Evolutionary conservation across 371 early-diverging fungal species (phyloP), one percentile per base, ranked within the genome.

Genomic region (Mortierella sp.): DNA sequence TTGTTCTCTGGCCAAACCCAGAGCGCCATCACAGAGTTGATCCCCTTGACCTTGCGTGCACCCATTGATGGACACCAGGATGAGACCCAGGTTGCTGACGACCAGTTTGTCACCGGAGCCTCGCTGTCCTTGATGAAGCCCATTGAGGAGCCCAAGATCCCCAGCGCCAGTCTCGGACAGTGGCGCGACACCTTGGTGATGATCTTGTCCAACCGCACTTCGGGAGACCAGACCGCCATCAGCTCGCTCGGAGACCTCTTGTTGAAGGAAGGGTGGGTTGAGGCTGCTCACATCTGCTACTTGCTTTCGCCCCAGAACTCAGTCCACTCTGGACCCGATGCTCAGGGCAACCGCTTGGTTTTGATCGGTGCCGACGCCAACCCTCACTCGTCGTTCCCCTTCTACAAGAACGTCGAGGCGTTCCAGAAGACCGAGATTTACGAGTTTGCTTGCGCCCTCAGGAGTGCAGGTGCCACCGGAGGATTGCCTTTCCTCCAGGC

Each of bases 221-320:
- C 94, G 1, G 93, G 95, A 7, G 97, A 97, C 86, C 81, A 89
- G 43, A 90, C 89, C 3, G 96, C 95, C 0, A 91, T 98, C 41
- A 87, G 92, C 32, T 90, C 92, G 12, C 83, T 98, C 38, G 99
- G 98, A 12, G 97, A 98, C 83, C 88, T 92, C 71, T 85, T 98
- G 77, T 80, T 86, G 73, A 84, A 88, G 43, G 90, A 88, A 58
- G 94, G 94, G 1, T 90, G 91, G 88, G 83, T 89, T n/a, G 88
- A 90, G n/a, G 95, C 95, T 12, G 95, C 97, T 5, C 97, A 98
- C 77, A 90, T 96, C 48, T 98, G 98, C 93, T 95, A 94, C 80
- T 75, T 97, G 27, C 88, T 96, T 38, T 92, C 96, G 0, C 90
- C 92, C 10, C 90, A 90, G 44, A 80, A 88, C 29, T 89, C 93